Conservation (phyloP, 192 early-diverging fungal genomes). For the Coemansia sp. region DNA sequence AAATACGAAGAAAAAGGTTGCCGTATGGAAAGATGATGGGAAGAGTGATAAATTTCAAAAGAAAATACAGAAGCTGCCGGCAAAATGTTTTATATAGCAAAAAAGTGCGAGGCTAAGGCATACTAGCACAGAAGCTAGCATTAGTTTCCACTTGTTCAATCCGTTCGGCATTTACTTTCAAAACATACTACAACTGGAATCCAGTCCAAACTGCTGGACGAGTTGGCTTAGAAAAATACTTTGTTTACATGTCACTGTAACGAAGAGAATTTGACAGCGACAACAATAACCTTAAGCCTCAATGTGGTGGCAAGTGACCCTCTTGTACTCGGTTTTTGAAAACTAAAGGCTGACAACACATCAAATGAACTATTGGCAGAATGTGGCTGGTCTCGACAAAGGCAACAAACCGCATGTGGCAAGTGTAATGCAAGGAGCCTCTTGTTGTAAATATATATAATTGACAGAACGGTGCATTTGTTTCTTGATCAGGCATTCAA, state of each 20-base stretch:
- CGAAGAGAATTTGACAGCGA: neutral
- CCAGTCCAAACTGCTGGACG: neutral
- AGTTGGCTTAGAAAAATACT: neutral
- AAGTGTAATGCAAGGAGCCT: neutral
- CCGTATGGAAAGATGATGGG: neutral
- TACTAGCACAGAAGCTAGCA: neutral
- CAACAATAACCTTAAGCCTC: neutral
- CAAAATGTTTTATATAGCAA: neutral
- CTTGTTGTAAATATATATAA: neutral
- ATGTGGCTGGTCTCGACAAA: neutral
- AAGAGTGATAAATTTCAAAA: neutral
- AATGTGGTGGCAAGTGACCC: neutral
- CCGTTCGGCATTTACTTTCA: neutral
- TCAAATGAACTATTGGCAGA: neutral
- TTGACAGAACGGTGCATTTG: neutral
- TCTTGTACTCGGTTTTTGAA: neutral
- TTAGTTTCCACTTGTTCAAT: neutral
- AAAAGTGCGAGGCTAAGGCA: neutral
- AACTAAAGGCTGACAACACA: neutral
- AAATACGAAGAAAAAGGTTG: neutral
- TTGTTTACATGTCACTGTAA: neutral
- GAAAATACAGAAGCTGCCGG: too few relatives aligned
- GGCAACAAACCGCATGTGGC: neutral
- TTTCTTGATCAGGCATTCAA: constrained; percentile 21
- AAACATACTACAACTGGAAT: neutral